Conservation (phyloP, 331 rosid genomes). For the Rhamnella rubrinervis region DNA sequence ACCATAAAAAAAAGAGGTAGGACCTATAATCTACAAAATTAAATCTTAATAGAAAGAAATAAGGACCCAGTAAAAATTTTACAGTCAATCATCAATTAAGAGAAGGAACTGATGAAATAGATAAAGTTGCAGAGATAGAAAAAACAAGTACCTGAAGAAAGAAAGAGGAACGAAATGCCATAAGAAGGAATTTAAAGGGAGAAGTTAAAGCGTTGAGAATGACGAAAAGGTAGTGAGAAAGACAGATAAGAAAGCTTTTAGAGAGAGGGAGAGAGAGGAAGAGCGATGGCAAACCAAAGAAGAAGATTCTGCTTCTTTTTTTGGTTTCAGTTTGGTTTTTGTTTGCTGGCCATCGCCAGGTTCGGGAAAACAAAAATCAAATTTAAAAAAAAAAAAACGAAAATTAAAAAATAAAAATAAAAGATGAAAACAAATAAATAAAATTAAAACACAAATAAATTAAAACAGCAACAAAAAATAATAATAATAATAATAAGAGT, state of each 20-base stretch:
- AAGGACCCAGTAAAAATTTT: conserved; percentile 4
- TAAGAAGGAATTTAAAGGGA: conserved; percentile 2
- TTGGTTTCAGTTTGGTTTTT: conserved; percentile 30
- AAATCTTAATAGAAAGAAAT: background rate
- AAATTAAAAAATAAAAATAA: background rate
- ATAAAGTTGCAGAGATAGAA: conserved; percentile 15
- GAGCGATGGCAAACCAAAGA: conserved; percentile 22
- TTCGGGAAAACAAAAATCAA: background rate
- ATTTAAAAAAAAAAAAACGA: background rate
- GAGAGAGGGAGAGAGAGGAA: conserved; percentile 18
- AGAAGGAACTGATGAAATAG: background rate
- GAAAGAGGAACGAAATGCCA: conserved; percentile 32
- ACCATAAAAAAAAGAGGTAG: background rate
- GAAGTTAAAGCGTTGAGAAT: conserved; percentile 16
- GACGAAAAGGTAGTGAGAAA: conserved; percentile 30
- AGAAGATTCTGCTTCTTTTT: conserved; percentile 30
- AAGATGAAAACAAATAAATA: background rate
- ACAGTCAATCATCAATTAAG: background rate
- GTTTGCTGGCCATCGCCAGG: too few relatives aligned
- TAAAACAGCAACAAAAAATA: background rate
- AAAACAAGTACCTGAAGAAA: conserved; percentile 35
- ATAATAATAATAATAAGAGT: background rate
- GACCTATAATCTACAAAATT: conserved; percentile 9
- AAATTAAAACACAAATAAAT: background rate
- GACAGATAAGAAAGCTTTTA: conserved; percentile 14